A percentile compares a stretch with the other conserved stretches of the same genome.
phyloP scores from a whole-genome alignment of 305 asterid genomes.

The Fraxinus latifolia region DNA sequence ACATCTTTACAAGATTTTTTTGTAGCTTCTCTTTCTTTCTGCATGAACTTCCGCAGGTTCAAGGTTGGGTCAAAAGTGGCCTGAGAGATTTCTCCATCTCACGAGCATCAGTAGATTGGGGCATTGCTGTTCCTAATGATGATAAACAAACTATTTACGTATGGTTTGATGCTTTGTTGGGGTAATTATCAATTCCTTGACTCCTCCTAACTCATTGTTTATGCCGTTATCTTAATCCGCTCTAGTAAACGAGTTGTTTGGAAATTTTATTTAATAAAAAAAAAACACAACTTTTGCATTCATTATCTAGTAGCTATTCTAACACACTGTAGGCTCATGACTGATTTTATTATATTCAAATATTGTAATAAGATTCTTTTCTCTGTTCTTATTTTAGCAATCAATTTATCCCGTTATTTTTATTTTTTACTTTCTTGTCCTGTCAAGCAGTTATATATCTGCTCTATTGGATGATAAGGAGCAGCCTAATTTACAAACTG shows the following conservation, averaged over 20 bases:
- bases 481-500: constrained; percentile 61
- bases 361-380: neutral
- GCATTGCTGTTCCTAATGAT: constrained; percentile 85
- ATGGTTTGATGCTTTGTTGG: constrained; percentile 98
- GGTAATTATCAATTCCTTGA: constrained; percentile 53
- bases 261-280: neutral
- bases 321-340: neutral
- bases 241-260: neutral
- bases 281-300: neutral
- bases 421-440: constrained; percentile 15
- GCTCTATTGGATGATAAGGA: constrained; percentile 70
- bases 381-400: neutral
- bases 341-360: neutral
- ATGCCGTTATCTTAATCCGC: neutral
- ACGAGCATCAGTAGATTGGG: constrained; percentile 89
- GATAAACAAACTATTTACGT: constrained; percentile 85
- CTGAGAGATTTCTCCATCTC: constrained; percentile 91
- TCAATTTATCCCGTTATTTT: constrained; percentile 8
- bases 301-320: constrained; percentile 10
- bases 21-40: constrained; percentile 20
- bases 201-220: neutral
- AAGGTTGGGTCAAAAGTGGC: constrained; percentile 94
- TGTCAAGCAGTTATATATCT: constrained; percentile 70
- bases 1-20: constrained; percentile 2
- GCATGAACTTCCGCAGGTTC: constrained; percentile 53